These are phyloP conservation scores for Pythium rhizo-oryzae DNA, from an alignment of 352 stramenopile species.

Conservation along the genomic window DNA sequence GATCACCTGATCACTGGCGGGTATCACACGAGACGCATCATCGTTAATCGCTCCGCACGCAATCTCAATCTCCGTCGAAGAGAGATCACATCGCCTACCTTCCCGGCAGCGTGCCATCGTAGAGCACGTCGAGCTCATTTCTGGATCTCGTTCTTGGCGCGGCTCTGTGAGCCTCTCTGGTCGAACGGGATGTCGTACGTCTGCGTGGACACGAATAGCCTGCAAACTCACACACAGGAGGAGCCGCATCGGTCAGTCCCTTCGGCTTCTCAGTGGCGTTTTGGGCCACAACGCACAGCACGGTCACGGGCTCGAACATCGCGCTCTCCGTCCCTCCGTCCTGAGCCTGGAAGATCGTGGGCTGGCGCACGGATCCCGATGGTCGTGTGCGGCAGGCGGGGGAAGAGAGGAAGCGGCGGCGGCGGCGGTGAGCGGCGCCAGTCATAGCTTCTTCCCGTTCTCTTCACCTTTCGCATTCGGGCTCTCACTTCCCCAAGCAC, in stretches of 20 bases:
- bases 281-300: constrained; percentile 38
- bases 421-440: not conserved
- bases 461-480: constrained; percentile 6
- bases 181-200: constrained; percentile 87
- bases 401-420: no score
- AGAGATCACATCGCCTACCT: no score
- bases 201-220: constrained; percentile 77
- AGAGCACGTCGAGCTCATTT: constrained; percentile 82
- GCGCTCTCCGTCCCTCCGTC: constrained; percentile 35
- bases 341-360: not conserved
- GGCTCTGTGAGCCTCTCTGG: constrained; percentile 35
- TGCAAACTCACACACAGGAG: constrained; percentile 15
- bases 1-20: constrained; percentile 16
- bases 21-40: no score
- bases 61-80: no score
- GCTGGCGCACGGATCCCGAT: not conserved
- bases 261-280: constrained; percentile 19
- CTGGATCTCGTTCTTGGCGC: constrained; percentile 32
- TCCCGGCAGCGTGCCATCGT: constrained; percentile 68
- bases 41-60: no score
- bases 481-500: not conserved
- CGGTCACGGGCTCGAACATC: constrained; percentile 46
- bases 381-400: no score
- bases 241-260: not conserved
- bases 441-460: not conserved